Conservation (phyloP, 2,329 filamentous ascomycete species). For the Beauveria asiatica region DNA sequence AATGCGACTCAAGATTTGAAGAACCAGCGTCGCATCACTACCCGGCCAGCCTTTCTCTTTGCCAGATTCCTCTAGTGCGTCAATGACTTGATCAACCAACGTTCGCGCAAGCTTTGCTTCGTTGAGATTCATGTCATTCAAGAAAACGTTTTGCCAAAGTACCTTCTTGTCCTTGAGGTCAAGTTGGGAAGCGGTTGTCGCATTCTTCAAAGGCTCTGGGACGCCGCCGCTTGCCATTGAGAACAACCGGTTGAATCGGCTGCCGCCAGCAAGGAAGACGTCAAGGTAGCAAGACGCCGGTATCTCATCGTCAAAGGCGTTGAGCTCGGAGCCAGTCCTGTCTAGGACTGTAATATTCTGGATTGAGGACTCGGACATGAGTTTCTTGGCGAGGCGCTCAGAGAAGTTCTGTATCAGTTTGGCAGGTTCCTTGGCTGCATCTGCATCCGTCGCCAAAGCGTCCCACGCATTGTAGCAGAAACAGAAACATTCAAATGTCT, state of each 20-base stretch:
- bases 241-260: conserved; percentile 23
- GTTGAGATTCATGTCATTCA: conserved; percentile 31
- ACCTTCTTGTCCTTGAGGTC: neutral
- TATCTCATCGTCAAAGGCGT: neutral
- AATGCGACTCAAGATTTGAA: conserved; percentile 25
- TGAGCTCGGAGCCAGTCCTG: neutral
- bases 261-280: conserved; percentile 27
- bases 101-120: conserved; percentile 23
- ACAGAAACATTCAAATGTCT: conserved; percentile 33
- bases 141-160: conserved; percentile 24
- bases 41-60: conserved; percentile 25
- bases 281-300: conserved; percentile 19
- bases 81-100: conserved; percentile 26
- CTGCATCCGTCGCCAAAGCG: conserved; percentile 28
- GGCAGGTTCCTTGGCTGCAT: conserved; percentile 21
- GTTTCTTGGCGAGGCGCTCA: conserved; percentile 23
- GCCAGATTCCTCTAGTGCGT: conserved; percentile 20
- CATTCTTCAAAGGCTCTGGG: conserved; percentile 19
- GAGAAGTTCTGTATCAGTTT: conserved; percentile 26
- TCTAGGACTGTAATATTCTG: conserved; percentile 15
- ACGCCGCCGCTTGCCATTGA: conserved; percentile 18
- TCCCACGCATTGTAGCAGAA: conserved; percentile 32
- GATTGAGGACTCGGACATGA: conserved; percentile 18
- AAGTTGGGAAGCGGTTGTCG: neutral
- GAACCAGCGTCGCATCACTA: conserved; percentile 21